Percentiles rank a stretch among this genome's conserved stretches.
These are phyloP conservation scores for Starmerella cellae DNA, from an alignment of 805 yeast genomes.

Conservation along the genomic window DNA sequence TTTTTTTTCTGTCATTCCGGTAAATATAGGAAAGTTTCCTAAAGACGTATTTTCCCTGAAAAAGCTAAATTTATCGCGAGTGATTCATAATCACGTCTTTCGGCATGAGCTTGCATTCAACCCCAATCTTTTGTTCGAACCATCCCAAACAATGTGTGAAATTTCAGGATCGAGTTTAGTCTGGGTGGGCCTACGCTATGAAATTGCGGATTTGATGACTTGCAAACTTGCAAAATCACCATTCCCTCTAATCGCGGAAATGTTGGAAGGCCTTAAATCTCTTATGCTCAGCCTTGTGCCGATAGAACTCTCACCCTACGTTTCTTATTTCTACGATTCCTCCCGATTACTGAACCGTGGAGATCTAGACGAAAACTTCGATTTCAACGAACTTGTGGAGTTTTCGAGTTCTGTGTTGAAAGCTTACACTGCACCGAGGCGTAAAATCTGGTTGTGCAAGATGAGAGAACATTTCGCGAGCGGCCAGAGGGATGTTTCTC, in stretches of 20 bases:
- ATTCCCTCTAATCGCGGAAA: slow-evolving; percentile 42
- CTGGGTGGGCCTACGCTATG: slow-evolving; percentile 83
- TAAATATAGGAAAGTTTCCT: slow-evolving; percentile 31
- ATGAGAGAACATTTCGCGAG: slow-evolving; percentile 48
- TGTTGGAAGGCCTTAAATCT: slow-evolving; percentile 67
- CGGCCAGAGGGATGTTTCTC: slow-evolving; percentile 34
- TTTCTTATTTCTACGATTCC: neutral
- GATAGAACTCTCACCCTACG: slow-evolving; percentile 21
- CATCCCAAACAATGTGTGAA: neutral
- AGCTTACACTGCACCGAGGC: slow-evolving; percentile 90
- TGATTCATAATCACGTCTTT: slow-evolving; percentile 78
- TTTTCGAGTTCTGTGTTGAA: slow-evolving; percentile 56
- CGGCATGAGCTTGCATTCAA: slow-evolving; percentile 89
- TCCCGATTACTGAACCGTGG: slow-evolving; percentile 34
- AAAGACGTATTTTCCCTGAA: slow-evolving; percentile 66
- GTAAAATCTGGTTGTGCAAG: slow-evolving; percentile 78
- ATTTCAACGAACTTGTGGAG: neutral
- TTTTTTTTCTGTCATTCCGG: slow-evolving; percentile 12
- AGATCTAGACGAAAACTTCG: slow-evolving; percentile 49
- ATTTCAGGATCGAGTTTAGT: slow-evolving; percentile 27
- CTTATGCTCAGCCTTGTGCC: slow-evolving; percentile 67
- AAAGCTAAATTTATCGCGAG: slow-evolving; percentile 79
- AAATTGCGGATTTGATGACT: slow-evolving; percentile 69
- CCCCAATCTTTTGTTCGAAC: slow-evolving; percentile 55
- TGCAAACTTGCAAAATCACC: slow-evolving; percentile 6